Evolutionary conservation across 176 grass and related monocot species (phyloP).

Genomic region (Musa beccarii): DNA sequence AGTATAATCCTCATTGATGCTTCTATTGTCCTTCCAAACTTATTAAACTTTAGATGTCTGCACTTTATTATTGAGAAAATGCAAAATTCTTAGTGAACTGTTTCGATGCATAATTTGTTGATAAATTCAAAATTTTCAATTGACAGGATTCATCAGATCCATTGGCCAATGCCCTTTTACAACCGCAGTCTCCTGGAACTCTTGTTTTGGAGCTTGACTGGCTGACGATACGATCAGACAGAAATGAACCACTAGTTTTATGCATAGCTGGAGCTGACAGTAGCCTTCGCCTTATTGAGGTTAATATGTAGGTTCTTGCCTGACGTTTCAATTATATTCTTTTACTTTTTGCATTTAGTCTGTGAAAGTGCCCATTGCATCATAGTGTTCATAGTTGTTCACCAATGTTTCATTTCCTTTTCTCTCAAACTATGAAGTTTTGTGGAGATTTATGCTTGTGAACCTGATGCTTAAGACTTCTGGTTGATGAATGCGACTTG

Average conservation of each 20-base stretch:
- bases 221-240: slow-evolving; percentile 75
- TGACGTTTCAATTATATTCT: slow-evolving; percentile 4
- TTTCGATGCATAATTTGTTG: not conserved
- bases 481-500: not conserved
- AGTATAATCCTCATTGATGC: not conserved
- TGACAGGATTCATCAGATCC: slow-evolving; percentile 96
- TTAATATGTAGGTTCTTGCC: slow-evolving; percentile 80
- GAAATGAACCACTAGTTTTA: slow-evolving; percentile 80
- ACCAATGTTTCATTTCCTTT: not conserved
- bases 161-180: slow-evolving; percentile 91
- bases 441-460: not conserved
- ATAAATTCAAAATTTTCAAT: not conserved
- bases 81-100: not conserved
- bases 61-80: not conserved
- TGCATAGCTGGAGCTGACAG: slow-evolving; percentile 99
- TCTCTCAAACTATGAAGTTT: not conserved
- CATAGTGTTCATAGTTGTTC: not conserved
- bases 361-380: not conserved
- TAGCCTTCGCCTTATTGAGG: slow-evolving; percentile 90
- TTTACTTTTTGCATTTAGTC: not conserved
- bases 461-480: not conserved
- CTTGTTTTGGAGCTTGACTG: slow-evolving; percentile 99
- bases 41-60: not conserved
- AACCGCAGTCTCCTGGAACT: slow-evolving; percentile 93
- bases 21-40: too few relatives aligned